Conservation (phyloP, 108 stramenopile genomes). For the Pinguiococcus pyrenoidosus region DNA sequence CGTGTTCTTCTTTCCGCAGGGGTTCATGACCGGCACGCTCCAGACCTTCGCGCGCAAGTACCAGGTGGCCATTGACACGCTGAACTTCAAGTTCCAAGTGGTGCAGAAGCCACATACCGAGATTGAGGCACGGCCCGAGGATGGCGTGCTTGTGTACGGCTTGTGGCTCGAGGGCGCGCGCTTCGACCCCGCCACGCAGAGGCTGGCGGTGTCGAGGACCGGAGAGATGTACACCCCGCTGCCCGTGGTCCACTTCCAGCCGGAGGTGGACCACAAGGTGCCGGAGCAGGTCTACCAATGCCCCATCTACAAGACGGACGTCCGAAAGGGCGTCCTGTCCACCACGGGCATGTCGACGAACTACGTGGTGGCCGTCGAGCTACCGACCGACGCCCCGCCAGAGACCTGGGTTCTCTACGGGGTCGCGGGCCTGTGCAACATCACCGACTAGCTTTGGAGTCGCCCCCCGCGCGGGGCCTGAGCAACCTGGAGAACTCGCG, state of each 20-base stretch:
- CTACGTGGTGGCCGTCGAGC: slow-evolving; percentile 46
- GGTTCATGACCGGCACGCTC: slow-evolving; percentile 56
- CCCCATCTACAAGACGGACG: slow-evolving; percentile 52
- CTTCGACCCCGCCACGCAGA: slow-evolving; percentile 24
- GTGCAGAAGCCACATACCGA: slow-evolving; percentile 15
- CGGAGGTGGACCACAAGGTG: slow-evolving; percentile 34
- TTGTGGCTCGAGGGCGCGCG: slow-evolving; percentile 47
- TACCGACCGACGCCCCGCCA: slow-evolving; percentile 32
- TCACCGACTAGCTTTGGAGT: too few relatives aligned
- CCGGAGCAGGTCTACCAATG: slow-evolving; percentile 33
- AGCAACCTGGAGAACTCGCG: too few relatives aligned
- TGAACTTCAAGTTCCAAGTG: slow-evolving; percentile 35
- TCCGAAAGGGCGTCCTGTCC: slow-evolving; percentile 43
- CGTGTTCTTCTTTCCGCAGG: slow-evolving; percentile 57
- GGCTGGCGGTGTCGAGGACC: slow-evolving; percentile 19
- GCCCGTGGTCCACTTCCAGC: slow-evolving; percentile 46
- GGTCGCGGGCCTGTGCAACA: slow-evolving; percentile 41
- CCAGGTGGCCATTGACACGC: slow-evolving; percentile 47
- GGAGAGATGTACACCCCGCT: slow-evolving; percentile 47
- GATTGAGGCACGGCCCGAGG: slow-evolving; percentile 33
- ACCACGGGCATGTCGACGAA: slow-evolving; percentile 56
- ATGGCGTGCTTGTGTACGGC: slow-evolving; percentile 43
- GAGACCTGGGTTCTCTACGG: slow-evolving; percentile 44
- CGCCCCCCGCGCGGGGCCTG: too few relatives aligned
- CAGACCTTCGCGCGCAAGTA: slow-evolving; percentile 51